Evolutionary conservation across 139 green algal genomes (phyloP).

Genomic region (Volvox reticuliferus): DNA sequence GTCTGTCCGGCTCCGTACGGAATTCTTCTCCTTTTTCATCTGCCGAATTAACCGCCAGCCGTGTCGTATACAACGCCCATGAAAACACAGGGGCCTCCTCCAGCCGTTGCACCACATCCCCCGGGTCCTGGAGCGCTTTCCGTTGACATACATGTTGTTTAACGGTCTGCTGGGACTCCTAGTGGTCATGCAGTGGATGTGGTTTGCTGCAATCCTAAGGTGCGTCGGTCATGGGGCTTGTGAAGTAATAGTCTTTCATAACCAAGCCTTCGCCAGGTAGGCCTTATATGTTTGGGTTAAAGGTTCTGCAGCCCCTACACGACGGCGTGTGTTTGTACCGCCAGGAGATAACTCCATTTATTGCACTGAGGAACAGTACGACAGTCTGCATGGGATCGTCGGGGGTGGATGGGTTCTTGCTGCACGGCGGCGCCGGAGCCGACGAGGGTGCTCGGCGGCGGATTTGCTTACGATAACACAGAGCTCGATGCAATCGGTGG

Average conservation of each 20-base stretch:
- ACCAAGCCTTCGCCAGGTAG: too few relatives aligned
- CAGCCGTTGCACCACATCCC: conserved; percentile 10
- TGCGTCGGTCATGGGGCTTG: conserved; percentile 13
- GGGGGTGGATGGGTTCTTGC: too few relatives aligned
- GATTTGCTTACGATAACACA: background rate
- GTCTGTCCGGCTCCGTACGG: background rate
- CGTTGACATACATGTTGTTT: conserved; percentile 6
- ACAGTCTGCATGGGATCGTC: too few relatives aligned
- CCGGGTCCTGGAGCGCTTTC: conserved; percentile 31
- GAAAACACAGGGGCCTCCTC: conserved; percentile 29
- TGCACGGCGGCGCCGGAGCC: too few relatives aligned
- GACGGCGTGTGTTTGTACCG: background rate
- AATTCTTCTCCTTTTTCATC: background rate
- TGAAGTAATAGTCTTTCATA: background rate
- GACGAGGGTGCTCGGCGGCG: background rate
- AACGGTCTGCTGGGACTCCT: conserved; percentile 54
- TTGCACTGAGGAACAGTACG: too few relatives aligned
- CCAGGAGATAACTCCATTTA: too few relatives aligned
- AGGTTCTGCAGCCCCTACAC: background rate
- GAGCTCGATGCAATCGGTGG: background rate
- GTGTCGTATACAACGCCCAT: background rate
- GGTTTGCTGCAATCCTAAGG: conserved; percentile 49
- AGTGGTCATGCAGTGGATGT: conserved; percentile 53
- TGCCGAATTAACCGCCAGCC: background rate
- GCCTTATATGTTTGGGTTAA: too few relatives aligned